Base-by-base conservation (phyloP, 2,329 filamentous ascomycete species). In the Talaromyces sp. region DNA sequence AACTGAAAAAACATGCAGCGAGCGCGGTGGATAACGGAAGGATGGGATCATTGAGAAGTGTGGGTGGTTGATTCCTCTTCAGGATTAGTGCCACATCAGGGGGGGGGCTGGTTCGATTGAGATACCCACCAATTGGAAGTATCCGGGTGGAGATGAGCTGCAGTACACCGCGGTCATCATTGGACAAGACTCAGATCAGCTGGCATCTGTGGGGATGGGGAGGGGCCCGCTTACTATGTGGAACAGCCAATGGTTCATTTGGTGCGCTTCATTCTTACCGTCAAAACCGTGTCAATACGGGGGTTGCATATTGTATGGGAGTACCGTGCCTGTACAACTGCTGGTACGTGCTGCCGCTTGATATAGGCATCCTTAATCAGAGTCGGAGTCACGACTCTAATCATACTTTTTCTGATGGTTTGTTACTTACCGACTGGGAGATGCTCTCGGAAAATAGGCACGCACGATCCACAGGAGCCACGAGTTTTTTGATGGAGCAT, bases 181-280 rank as follows among this genome's bases (percentile, higher is more conserved):
- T 61, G 59, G 59, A 8, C 37, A 61, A 55, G 59, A 61, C 25
- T 61, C 59, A 61, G 48, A 61, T 61, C 59, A 54, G 59, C 59
- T 55, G 59, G 46, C 31, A 4, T 57, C 16, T 11, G n/a, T 57
- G 54, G 25, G 44, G 21, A 7, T 6, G n/a, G 8, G 35, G 11
- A n/a, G 35, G 35, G 54, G 3, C n/a, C 21, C 35, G 14, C 35
- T 58, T 1, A 28, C 5, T 4, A 0, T 40, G 25, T 28, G 33
- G 57, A 28, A 28, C 58, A 23, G 23, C 58, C 58, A 60, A 60
- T 60, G 31, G 44, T 54, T 35, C n/a, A 11, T 21, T 3, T 6
- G n/a, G 28, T 21, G 28, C 2, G 16, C 11, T 33, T 35, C 31
- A 14, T 21, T 14, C 50, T 23, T 21, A 21, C 50, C 9, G 48